Evolutionary conservation across 306 rosid genomes (phyloP).

Genomic region (Quercus gilva): DNA sequence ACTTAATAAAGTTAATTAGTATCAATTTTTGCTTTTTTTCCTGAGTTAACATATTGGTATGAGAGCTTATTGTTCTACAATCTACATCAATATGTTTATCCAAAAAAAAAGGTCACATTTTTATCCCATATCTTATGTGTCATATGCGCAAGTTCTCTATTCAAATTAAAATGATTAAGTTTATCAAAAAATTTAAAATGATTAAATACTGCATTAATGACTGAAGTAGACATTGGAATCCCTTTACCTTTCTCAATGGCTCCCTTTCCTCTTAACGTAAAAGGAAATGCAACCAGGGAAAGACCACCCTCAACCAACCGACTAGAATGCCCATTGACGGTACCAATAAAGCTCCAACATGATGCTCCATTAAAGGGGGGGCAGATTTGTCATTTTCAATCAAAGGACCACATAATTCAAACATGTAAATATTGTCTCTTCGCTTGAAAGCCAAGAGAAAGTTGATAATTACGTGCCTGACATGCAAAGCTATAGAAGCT

Average conservation of each 20-base stretch:
- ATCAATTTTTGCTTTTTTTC: too few relatives aligned
- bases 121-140: background rate
- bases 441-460: conserved; percentile 64
- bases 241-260: conserved; percentile 35
- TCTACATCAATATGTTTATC: background rate
- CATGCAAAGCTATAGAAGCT: conserved; percentile 55
- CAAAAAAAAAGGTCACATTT: background rate
- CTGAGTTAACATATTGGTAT: too few relatives aligned
- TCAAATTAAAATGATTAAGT: background rate
- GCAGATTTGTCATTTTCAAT: conserved; percentile 26
- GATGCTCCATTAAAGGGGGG: background rate
- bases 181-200: too few relatives aligned
- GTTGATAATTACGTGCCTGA: conserved; percentile 53
- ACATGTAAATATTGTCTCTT: conserved; percentile 39
- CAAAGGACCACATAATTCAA: conserved; percentile 16
- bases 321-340: conserved; percentile 20
- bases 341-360: conserved; percentile 10
- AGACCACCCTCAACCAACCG: conserved; percentile 16
- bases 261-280: conserved; percentile 30
- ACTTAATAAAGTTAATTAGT: too few relatives aligned
- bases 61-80: too few relatives aligned
- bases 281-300: conserved; percentile 41
- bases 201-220: background rate
- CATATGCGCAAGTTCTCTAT: conserved; percentile 1
- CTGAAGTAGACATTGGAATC: conserved; percentile 4